Evolutionary conservation across 441 rosid genomes (phyloP), one percentile per base, ranked within the genome.

Genomic region (Pelargonium exstipulatum): DNA sequence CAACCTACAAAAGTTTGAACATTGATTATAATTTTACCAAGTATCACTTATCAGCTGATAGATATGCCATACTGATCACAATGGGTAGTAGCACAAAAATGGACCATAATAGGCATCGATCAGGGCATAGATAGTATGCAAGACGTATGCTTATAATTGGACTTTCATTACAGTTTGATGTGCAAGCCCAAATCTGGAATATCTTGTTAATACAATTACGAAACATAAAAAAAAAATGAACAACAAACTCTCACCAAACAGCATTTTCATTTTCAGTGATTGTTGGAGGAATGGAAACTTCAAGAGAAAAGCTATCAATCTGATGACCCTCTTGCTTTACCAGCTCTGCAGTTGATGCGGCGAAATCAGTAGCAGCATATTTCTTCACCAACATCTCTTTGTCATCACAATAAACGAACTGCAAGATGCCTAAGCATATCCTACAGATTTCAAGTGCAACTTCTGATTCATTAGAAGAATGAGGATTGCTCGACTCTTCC

Each of bases 381-480:
- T 78, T 75, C 65, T 68, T 81, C 76, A 79, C 84, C 70, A 79
- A 18, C 67, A 68, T 61, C 61, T 76, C 71, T 45, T 78, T 75
- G 61, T 79, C 90, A 76, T 79, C 84, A 45, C 69, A 51, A 32
- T 74, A 83, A 69, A 69, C 74, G 74, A 87, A 85, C 75, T 91
- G 96, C 85, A 94, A 71, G 61, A 94, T 73, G 65, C 99, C 97
- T 69, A 91, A 83, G 78, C 99, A 94, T 64, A 83, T 71, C 62
- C 77, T 58, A 83, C 98, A 94, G 58, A 86, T 17, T 53, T 74
- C 78, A 16, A 77, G 82, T 69, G 77, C 82, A 26, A 55, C 72
- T 66, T 71, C 71, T 29, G 62, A 64, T 69, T 43, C 77, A 65
- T 65, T 62, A 14, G 14, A 13, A 37, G 42, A 43, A 51, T 16